Evolutionary conservation across 2,329 filamentous ascomycete genomes (phyloP).

Genomic region (Ascochyta rabiei): DNA sequence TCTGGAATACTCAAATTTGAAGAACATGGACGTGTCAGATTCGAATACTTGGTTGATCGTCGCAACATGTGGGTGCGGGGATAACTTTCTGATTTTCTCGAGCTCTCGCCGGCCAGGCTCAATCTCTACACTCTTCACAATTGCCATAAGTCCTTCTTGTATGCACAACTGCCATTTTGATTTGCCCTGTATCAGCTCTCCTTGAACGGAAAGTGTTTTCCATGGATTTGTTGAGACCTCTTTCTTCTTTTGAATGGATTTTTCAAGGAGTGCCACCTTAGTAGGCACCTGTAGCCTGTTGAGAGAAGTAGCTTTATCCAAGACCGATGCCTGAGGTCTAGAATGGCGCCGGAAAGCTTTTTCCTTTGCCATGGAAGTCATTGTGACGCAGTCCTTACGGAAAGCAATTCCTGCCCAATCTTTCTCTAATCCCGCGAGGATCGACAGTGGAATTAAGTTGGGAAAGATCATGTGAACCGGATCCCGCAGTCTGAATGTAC

Average conservation of each 20-base stretch:
- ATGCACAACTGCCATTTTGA: neutral
- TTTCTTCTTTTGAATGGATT: neutral
- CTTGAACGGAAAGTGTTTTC: neutral
- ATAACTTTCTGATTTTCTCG: slow-evolving; percentile 5
- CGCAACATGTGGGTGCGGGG: slow-evolving; percentile 8
- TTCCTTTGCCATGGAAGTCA: neutral
- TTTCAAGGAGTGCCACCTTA: slow-evolving; percentile 9
- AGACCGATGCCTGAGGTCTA: slow-evolving; percentile 1
- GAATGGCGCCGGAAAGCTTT: slow-evolving; percentile 10
- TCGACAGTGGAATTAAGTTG: too few species aligned
- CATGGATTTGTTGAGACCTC: neutral
- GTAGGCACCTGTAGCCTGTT: neutral
- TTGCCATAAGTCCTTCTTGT: neutral
- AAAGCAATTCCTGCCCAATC: too few species aligned
- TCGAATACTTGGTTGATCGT: slow-evolving; percentile 9
- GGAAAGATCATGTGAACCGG: too few species aligned
- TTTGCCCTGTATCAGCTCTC: slow-evolving; percentile 1
- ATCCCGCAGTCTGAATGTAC: too few species aligned
- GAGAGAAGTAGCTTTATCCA: neutral
- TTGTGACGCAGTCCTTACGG: neutral
- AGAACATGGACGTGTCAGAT: neutral
- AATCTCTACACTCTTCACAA: neutral
- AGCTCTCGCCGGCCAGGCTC: neutral
- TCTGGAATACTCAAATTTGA: slow-evolving; percentile 12
- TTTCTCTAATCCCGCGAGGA: too few species aligned